These are phyloP conservation scores for Skeletonema potamos DNA, from an alignment of 108 stramenopile species.

Conservation along the genomic window DNA sequence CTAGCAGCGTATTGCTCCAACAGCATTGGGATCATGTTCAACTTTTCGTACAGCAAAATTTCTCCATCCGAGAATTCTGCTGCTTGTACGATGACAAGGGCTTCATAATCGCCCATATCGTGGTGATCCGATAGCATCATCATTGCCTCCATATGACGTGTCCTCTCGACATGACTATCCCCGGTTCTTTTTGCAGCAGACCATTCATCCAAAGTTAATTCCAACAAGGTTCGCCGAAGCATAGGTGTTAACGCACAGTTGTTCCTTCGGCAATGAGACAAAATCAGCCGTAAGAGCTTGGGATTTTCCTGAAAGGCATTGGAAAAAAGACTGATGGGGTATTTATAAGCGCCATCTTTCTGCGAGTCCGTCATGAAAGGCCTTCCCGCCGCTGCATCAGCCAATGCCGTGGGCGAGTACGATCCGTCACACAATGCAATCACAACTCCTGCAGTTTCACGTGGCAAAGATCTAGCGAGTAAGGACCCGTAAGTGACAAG, in stretches of 20 bases:
- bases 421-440: constrained; percentile 84
- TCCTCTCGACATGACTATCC: constrained; percentile 70
- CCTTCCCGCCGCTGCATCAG: constrained; percentile 54
- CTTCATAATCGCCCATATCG: constrained; percentile 84
- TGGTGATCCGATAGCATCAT: constrained; percentile 50
- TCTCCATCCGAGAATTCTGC: constrained; percentile 81
- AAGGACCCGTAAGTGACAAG: constrained; percentile 66
- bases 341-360: constrained; percentile 50
- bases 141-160: constrained; percentile 75
- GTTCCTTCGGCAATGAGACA: constrained; percentile 81
- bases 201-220: constrained; percentile 87
- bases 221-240: constrained; percentile 74
- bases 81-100: constrained; percentile 79
- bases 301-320: constrained; percentile 81
- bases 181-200: constrained; percentile 71
- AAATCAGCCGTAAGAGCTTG: constrained; percentile 77
- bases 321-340: constrained; percentile 80
- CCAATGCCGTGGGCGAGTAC: constrained; percentile 61
- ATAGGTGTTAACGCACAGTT: constrained; percentile 71
- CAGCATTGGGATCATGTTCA: constrained; percentile 84
- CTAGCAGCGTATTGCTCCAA: constrained; percentile 74
- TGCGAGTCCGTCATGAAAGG: constrained; percentile 13
- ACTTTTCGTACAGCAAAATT: constrained; percentile 74
- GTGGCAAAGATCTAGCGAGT: constrained; percentile 69
- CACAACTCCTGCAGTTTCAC: constrained; percentile 84